Percentiles rank a stretch among this genome's conserved stretches.
Evolutionary conservation across 805 yeast genomes (phyloP).

Genomic region (Candida pseudoglaebosa): DNA sequence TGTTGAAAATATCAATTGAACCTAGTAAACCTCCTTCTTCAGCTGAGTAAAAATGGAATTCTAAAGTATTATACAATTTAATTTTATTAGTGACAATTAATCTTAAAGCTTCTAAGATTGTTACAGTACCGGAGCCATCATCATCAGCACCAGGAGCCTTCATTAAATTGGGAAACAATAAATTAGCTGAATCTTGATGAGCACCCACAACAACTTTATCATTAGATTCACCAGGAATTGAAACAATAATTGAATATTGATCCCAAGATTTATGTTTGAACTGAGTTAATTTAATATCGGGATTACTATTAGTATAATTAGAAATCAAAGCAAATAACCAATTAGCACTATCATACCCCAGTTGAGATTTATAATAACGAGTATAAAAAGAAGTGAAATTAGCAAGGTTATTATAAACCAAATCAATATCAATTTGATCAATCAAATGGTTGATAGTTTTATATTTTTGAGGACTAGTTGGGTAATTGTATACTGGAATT

Average conservation of each 20-base stretch:
- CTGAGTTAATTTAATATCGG: conserved; percentile 37
- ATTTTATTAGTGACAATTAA: conserved; percentile 39
- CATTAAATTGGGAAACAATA: conserved; percentile 61
- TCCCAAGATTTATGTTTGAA: conserved; percentile 68
- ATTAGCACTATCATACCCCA: conserved; percentile 66
- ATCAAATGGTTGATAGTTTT: conserved; percentile 40
- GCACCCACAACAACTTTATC: conserved; percentile 76
- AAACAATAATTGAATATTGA: conserved; percentile 72
- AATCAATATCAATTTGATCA: conserved; percentile 40
- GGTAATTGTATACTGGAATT: conserved; percentile 47
- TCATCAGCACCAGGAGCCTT: conserved; percentile 96
- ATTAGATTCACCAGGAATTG: conserved; percentile 48
- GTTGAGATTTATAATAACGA: conserved; percentile 68
- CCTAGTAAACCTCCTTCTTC: conserved; percentile 93
- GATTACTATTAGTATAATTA: conserved; percentile 26
- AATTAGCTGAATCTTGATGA: conserved; percentile 82
- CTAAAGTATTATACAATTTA: conserved; percentile 67
- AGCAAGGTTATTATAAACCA: conserved; percentile 52
- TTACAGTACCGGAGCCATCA: conserved; percentile 84
- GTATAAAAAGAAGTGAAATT: conserved; percentile 67
- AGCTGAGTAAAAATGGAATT: conserved; percentile 93
- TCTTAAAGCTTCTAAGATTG: conserved; percentile 72
- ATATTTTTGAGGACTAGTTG: conserved; percentile 36
- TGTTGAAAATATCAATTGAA: conserved; percentile 69
- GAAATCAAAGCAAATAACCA: conserved; percentile 60